A percentile compares a stretch with the other conserved stretches of the same genome.
These are phyloP conservation scores for Sporothrix phasma DNA, from an alignment of 2,329 filamentous ascomycete genomes.

Conservation along the genomic window DNA sequence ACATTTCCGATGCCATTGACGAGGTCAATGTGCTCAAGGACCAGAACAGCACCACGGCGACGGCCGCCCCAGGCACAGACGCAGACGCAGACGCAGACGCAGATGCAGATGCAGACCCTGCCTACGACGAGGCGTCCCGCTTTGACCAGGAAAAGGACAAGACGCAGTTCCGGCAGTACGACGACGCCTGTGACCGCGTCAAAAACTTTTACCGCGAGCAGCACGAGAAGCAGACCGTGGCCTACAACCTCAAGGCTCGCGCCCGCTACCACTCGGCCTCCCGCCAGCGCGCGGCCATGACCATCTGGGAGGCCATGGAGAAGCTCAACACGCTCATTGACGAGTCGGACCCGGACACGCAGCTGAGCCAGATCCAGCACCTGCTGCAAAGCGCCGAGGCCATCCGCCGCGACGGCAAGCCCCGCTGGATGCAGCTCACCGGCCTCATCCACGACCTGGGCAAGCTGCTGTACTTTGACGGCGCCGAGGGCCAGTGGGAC, in stretches of 20 bases:
- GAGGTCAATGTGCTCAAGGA: slow-evolving; percentile 27
- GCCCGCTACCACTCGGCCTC: slow-evolving; percentile 57
- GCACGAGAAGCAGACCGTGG: slow-evolving; percentile 62
- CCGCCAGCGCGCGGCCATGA: slow-evolving; percentile 59
- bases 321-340: slow-evolving; percentile 86
- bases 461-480: slow-evolving; percentile 72
- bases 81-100: no score
- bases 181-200: slow-evolving; percentile 72
- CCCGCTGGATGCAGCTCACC: slow-evolving; percentile 71
- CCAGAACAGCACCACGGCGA: neutral
- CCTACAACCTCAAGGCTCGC: slow-evolving; percentile 76
- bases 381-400: slow-evolving; percentile 82
- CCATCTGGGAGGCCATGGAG: slow-evolving; percentile 85
- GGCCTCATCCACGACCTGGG: slow-evolving; percentile 72
- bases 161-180: slow-evolving; percentile 53
- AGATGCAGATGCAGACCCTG: neutral
- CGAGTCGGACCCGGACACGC: slow-evolving; percentile 83
- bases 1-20: slow-evolving; percentile 29
- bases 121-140: slow-evolving; percentile 19
- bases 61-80: no score
- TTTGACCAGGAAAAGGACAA: slow-evolving; percentile 29
- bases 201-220: slow-evolving; percentile 76
- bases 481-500: slow-evolving; percentile 83
- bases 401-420: slow-evolving; percentile 75
- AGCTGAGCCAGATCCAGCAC: slow-evolving; percentile 80